Evolutionary conservation across 805 yeast species (phyloP), one percentile per base, ranked within the genome.

Genomic region (Yarrowia deformans): DNA sequence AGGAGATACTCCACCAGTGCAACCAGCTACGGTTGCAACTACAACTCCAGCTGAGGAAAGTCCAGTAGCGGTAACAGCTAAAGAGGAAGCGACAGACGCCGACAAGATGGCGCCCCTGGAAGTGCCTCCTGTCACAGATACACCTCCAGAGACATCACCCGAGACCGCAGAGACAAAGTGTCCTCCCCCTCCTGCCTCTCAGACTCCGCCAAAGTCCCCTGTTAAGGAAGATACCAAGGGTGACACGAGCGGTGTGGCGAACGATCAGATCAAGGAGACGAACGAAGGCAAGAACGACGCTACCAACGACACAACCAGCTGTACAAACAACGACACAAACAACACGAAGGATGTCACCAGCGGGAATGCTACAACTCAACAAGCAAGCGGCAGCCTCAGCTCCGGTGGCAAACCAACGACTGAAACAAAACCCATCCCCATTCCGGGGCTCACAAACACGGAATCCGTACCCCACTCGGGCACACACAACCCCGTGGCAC

Each of bases 131-230:
- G 60, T 54, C 4, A n/a, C 45, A 3, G 60, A 54, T 23, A 54
- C 60, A 34, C 60, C 60, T 19, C 58, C 58, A 2, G 45, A 54
- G 35, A 54, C 60, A 18, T 54, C 60, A 10, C 60, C 60, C 3
- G 60, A 54, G 45, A 14, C 35, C n/a, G 9, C 35, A 3, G 45
- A 37, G 8, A 23, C 3, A 2, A 19, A 23, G 9, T 8, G 32
- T 46, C 29, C 32, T 7, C 35, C 19, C 29, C 35, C 35, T 29
- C 35, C 52, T 12, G 35, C 35, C 7, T 29, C 52, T 14, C 52
- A 13, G 52, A 48, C 52, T 14, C 52, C 52, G 16, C 50, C 50
- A 12, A 46, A 46, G 34, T 23, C 34, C 5, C 50, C 50, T 4
- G 9, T 10, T 8, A 23, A 23, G 35, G 35, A 23, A 1, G 49